Percentiles rank a stretch among this genome's conserved stretches.
phyloP scores from a whole-genome alignment of 208 protist species.

The Acanthamoeba healyi region DNA sequence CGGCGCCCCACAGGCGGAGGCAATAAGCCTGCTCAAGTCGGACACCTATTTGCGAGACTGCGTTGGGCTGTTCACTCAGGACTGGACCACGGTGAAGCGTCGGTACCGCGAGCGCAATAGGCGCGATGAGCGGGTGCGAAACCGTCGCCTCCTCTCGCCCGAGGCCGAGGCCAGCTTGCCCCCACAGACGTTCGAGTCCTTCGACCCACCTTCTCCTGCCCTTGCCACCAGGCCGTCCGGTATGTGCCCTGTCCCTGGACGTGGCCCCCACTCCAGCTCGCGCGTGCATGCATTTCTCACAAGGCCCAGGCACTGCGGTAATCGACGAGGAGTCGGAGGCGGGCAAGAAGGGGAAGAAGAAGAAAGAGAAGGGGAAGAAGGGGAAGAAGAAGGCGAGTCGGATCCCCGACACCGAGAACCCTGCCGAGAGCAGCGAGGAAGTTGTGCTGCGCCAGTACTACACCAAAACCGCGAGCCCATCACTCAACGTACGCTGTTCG shows the following conservation, averaged over 20 bases:
- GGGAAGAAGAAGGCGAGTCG: not conserved
- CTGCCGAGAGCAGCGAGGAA: not conserved
- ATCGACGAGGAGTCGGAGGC: not conserved
- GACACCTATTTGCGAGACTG: conserved; percentile 60
- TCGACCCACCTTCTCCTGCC: not conserved
- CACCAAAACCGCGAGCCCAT: not conserved
- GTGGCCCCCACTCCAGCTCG: too few species aligned
- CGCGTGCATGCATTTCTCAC: not conserved
- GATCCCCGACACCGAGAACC: not conserved
- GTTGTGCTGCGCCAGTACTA: not conserved
- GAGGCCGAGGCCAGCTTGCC: conserved; percentile 4
- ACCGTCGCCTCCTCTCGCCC: not conserved
- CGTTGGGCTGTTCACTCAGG: conserved; percentile 23
- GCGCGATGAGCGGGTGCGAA: not conserved
- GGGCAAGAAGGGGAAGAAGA: conserved; percentile 31
- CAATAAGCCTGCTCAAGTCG: not conserved
- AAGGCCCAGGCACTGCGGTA: too few species aligned
- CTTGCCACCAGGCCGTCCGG: too few species aligned
- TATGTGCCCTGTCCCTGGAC: too few species aligned
- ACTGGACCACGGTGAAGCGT: conserved; percentile 37
- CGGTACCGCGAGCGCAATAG: conserved; percentile 15
- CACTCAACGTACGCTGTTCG: not conserved
- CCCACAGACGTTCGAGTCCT: conserved; percentile 10
- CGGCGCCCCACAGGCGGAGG: conserved; percentile 68
- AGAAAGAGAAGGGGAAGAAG: conserved; percentile 11